Base-by-base conservation (phyloP, 2,329 filamentous ascomycete species). In the Orbilia quercus region DNA sequence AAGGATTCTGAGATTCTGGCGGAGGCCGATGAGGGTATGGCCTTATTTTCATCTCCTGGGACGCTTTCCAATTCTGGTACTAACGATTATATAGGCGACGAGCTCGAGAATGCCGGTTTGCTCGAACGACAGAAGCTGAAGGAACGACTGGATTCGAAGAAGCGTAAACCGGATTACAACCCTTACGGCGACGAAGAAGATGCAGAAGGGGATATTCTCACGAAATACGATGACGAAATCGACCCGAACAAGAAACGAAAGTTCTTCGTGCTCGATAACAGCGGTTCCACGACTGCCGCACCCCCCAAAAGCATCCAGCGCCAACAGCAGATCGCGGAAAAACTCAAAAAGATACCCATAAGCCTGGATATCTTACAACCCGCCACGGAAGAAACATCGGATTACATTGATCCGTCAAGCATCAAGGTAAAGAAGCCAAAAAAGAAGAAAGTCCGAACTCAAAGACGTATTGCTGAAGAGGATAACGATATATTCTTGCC, bases 181-280 rank as follows among this genome's bases (percentile, higher is more conserved):
- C 93, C 94, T 0, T 89, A 91, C 74, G 88, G 89, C 66, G 83
- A 89, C 34, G 89, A 84, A 48, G 84, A 90, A 47, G 85, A 88
- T 25, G 54, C 7, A 5, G 85, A 85, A 22, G 89, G 86, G 11
- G 84, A 86, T 4, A 88, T 99, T 22, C 82, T 99, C 44, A 87
- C 91, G 12, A 94, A 99, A 77, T 99, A 99, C 79, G 95, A 98
- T 77, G 95, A 98, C 75, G 94, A 96, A 79, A 96, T 97, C 59
- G 87, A 90, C 36, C 92, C 92, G 63, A 96, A 96, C 82, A 95
- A 96, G 82, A 70, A 72, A 38, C 84, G 85, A 64, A 96, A 96
- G 80, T 86, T 86, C 22, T 99, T 99, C 78, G 96, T 91, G 0
- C 83, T 99, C 14, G 91, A 96, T 80, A 89, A 88, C 1, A 85